These are phyloP conservation scores for Papiliotrema terrestris DNA, from an alignment of 1,284 basidiomycete genomes.

Conservation along the genomic window DNA sequence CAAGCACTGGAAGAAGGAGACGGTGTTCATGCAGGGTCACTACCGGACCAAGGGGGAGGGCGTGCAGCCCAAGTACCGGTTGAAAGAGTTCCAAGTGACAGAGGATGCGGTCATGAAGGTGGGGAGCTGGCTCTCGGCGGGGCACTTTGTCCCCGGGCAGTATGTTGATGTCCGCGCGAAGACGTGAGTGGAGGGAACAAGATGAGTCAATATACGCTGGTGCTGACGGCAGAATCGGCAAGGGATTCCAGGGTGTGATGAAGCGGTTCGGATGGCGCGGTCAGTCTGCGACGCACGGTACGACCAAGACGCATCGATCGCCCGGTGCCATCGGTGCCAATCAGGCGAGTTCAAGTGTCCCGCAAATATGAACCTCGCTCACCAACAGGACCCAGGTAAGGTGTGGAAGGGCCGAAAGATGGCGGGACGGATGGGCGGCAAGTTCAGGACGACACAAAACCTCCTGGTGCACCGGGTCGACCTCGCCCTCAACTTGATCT, in stretches of 20 bases:
- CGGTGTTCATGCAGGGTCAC: conserved; percentile 76
- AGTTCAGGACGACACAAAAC: conserved; percentile 81
- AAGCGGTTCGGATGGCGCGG: conserved; percentile 94
- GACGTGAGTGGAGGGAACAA: conserved; percentile 58
- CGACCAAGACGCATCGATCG: conserved; percentile 89
- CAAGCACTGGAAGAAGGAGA: conserved; percentile 63
- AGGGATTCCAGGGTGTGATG: conserved; percentile 97
- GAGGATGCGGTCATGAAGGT: conserved; percentile 84
- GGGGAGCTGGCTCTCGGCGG: conserved; percentile 82
- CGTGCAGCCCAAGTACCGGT: conserved; percentile 77
- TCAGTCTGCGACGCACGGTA: conserved; percentile 91
- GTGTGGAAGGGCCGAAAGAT: conserved; percentile 98
- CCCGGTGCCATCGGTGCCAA: conserved; percentile 92
- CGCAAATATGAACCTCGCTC: neutral
- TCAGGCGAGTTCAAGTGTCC: conserved; percentile 59
- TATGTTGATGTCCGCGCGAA: conserved; percentile 90
- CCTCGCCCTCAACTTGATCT: conserved; percentile 77
- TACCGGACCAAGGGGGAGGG: conserved; percentile 75
- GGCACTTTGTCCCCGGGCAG: conserved; percentile 97
- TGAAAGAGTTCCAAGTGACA: conserved; percentile 87
- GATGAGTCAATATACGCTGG: neutral
- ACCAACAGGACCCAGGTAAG: conserved; percentile 80
- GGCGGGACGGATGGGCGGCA: conserved; percentile 89
- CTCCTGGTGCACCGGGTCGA: conserved; percentile 86
- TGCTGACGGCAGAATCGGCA: conserved; percentile 73